phyloP scores from a whole-genome alignment of 2,329 filamentous ascomycete genomes.

The Penicillium hordei region DNA sequence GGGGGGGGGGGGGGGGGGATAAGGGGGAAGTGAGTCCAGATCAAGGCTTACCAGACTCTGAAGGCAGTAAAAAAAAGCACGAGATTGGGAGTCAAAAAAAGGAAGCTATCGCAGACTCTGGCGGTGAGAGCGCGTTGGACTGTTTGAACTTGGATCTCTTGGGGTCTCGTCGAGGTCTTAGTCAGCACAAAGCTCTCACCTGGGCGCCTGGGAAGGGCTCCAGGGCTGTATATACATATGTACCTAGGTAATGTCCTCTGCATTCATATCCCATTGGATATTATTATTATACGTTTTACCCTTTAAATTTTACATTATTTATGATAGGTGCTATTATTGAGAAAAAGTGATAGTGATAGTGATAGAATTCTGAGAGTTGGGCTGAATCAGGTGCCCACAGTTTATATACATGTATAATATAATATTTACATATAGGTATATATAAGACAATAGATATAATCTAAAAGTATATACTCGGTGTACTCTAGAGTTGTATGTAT shows the following conservation, averaged over 20 bases:
- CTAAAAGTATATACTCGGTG: too few species aligned
- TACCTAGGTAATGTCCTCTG: neutral
- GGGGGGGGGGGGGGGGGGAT: neutral
- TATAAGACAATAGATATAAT: too few species aligned
- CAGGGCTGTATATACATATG: too few species aligned
- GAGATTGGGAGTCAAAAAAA: conserved; percentile 5
- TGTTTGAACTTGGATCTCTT: conserved; percentile 2
- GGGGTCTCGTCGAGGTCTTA: conserved; percentile 7
- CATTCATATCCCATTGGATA: neutral
- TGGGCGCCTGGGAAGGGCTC: too few species aligned
- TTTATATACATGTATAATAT: neutral
- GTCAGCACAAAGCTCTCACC: conserved; percentile 10
- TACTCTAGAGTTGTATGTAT: too few species aligned
- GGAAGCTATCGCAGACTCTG: conserved; percentile 20
- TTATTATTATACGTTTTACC: neutral
- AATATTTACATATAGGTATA: too few species aligned
- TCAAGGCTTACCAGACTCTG: conserved; percentile 3
- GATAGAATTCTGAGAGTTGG: neutral
- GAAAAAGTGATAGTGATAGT: neutral
- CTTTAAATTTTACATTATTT: neutral
- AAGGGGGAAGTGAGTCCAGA: neutral
- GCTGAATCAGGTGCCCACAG: neutral
- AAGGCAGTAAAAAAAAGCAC: neutral
- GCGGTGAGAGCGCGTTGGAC: conserved; percentile 22
- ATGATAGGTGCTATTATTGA: neutral